Base-by-base conservation (phyloP, 2,329 filamentous ascomycete genomes). In the Fusarium piperis region DNA sequence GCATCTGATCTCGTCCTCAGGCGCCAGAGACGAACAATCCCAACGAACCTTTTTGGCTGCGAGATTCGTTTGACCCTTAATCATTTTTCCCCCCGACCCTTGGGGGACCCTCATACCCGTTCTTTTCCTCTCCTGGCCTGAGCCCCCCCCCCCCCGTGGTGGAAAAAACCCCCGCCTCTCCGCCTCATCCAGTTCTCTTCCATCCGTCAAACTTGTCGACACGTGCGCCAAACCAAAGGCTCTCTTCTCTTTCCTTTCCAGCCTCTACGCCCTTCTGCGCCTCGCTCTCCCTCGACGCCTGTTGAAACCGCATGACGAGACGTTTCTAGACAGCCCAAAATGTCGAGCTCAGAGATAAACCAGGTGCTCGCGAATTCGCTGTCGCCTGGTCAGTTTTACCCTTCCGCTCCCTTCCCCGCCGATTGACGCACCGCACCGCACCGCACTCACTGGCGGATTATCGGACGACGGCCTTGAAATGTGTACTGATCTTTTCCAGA, bases 281-380 rank as follows among this genome's bases (percentile, higher is more conserved):
- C 67, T 74, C 67, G 55, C 62, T 67, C 65, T 53, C 68, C 60
- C 71, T 73, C 73, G 76, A 75, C 71, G 71, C 65, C 68, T 70
- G 61, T 71, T 70, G 72, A 73, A 76, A 70, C 78, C 80, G 80
- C 79, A 82, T 82, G 81, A 80, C 79, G 78, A 80, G 71, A 76
- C 77, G 73, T 67, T 69, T 70, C 62, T 68, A 74, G 77, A 78
- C 79, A 79, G 78, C 80, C 44, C 82, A 87, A 80, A 83, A 94
- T 90, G 88, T 89, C 88, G 84, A 89, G 86, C 87, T 85, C 97
- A 93, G 94, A 98, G 87, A 97, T 98, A 87, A 97, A 95, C 88
- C 92, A 94, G 86, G 95, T 99, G 87, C 93, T 99, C 88, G 91
- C 94, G 85, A 95, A 95, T 87, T 98, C 96, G 83, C 91, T 98